Evolutionary conservation across 345 rosid species (phyloP).

Genomic region (Arabidopsis arenosa): DNA sequence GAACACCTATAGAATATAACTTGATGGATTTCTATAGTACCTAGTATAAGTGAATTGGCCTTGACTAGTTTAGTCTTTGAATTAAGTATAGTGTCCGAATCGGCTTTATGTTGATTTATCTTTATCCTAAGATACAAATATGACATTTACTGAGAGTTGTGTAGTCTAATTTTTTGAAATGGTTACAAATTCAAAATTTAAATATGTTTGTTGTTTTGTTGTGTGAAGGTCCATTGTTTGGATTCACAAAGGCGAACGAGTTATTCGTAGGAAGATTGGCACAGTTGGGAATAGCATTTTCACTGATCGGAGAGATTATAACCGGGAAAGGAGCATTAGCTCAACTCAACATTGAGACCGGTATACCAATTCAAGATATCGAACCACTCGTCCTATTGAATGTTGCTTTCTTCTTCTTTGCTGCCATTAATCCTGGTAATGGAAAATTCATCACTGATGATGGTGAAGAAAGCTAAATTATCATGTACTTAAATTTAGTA

Average conservation of each 20-base stretch:
- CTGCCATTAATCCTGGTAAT: conserved; percentile 93
- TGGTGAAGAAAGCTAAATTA: conserved; percentile 48
- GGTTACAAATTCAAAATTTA: conserved; percentile 48
- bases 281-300: conserved; percentile 92
- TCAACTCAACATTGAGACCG: conserved; percentile 95
- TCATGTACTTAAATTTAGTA: conserved; percentile 19
- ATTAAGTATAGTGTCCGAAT: not conserved
- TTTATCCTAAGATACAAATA: not conserved
- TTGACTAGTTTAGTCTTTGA: not conserved
- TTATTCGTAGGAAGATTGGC: conserved; percentile 95
- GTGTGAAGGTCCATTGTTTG: conserved; percentile 83
- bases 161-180: not conserved
- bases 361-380: conserved; percentile 81
- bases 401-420: conserved; percentile 85
- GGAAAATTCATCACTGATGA: conserved; percentile 92
- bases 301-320: conserved; percentile 89
- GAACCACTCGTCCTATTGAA: conserved; percentile 94
- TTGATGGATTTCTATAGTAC: no score
- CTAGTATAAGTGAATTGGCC: not conserved
- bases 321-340: conserved; percentile 97
- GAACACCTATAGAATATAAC: conserved; percentile 7
- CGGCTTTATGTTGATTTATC: not conserved
- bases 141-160: not conserved
- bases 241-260: conserved; percentile 94
- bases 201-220: conserved; percentile 55